phyloP scores from a whole-genome alignment of 2,329 filamentous ascomycete genomes.

The Diaporthe capsici region DNA sequence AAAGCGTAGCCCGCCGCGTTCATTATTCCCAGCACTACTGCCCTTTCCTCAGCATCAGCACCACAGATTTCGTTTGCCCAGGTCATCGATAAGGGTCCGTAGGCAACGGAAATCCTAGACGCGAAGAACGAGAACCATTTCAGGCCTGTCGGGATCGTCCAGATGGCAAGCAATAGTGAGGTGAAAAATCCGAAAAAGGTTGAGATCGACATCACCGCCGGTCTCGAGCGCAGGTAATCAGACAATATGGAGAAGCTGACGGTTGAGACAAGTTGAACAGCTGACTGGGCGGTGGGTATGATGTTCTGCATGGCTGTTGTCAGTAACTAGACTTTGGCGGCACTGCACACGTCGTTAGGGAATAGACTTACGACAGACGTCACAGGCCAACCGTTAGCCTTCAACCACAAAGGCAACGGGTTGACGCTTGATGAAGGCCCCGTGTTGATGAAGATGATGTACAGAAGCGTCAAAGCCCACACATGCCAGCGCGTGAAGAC shows the following conservation, averaged over 20 bases:
- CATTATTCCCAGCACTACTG: conserved; percentile 64
- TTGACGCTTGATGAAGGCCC: conserved; percentile 52
- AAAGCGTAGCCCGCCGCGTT: conserved; percentile 60
- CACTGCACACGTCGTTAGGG: not conserved
- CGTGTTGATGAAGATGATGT: conserved; percentile 56
- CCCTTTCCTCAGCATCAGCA: conserved; percentile 62
- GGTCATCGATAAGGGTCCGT: conserved; percentile 50
- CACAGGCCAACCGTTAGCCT: conserved; percentile 57
- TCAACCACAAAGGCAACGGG: conserved; percentile 58
- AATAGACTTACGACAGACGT: conserved; percentile 59
- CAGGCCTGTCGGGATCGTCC: conserved; percentile 36
- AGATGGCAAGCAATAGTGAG: conserved; percentile 40
- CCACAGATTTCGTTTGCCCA: conserved; percentile 64
- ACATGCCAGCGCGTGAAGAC: conserved; percentile 53
- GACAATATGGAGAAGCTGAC: conserved; percentile 67
- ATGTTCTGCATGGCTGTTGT: conserved; percentile 53
- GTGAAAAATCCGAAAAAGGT: conserved; percentile 41
- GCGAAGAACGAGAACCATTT: conserved; percentile 44
- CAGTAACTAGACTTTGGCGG: not conserved
- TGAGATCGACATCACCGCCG: conserved; percentile 40
- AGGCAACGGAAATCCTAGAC: conserved; percentile 29
- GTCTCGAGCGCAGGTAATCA: conserved; percentile 58
- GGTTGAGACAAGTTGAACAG: conserved; percentile 61
- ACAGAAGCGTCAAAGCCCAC: conserved; percentile 53
- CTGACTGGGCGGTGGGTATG: conserved; percentile 60